Base-by-base conservation (phyloP, 495 filamentous ascomycete species). In the Aspergillus panamensis region DNA sequence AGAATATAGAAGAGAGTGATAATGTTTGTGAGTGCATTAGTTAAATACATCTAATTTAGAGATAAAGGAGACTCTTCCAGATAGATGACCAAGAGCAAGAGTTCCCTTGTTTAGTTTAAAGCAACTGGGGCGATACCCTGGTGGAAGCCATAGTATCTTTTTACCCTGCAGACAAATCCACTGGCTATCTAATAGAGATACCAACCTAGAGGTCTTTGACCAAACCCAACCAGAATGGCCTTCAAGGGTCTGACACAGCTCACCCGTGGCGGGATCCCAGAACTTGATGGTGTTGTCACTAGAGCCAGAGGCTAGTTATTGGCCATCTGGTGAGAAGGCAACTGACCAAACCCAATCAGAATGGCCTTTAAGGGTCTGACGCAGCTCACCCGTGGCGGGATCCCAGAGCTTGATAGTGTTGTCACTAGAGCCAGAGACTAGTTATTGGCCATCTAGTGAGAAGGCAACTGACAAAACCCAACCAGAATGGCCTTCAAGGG, bases 371-470 rank as follows among this genome's bases (percentile, higher is more conserved):
- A 20, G 31, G 3, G 53, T 55, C 13, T 45, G 40, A 1, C 31
- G 40, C 21, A 42, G 37, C 2, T 7, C 7, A 37, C 14, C 21
- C 8, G 14, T 55, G 42, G 21, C 52, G 3, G 42, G 5, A 33
- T 55, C 29, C 42, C 17, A 55, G 12, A 72, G 17, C 29, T 64
- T 51, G 1, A 70, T 43, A 31, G 58, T 66, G 0, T 39, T 0
- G 53, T 71, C 64, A 52, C 32, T 16, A 2, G 53, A 65, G 30
- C 25, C 49, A 40, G 61, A 65, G 9, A 50, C 61, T 8, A 55
- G 53, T 14, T 8, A 19, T 7, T 25, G 16, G 16, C 33, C 51
- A 53, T 53, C 51, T 37, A 33, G 33, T 39, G 35, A 53, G 39
- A 53, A 53, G 0, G 14, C 32, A n/a, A 53, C 51, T 29, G 35